phyloP scores from a whole-genome alignment of 2,329 filamentous ascomycete genomes.

The Mycosphaerella sp. region DNA sequence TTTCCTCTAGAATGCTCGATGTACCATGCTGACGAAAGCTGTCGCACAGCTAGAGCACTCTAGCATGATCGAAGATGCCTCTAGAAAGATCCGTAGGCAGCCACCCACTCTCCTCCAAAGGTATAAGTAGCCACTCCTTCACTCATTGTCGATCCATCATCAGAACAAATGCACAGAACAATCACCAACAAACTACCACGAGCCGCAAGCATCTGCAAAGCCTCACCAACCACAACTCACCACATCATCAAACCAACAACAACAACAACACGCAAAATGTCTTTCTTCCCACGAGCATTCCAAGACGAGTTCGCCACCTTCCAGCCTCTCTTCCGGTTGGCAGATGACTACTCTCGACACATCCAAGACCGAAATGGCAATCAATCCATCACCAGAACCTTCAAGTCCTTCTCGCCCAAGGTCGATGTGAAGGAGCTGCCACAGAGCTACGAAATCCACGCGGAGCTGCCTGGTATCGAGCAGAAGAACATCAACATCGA shows the following conservation, averaged over 20 bases:
- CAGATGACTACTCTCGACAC: slow-evolving; percentile 42
- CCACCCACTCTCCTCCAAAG: slow-evolving; percentile 2
- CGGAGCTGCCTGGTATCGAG: slow-evolving; percentile 69
- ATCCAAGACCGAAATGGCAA: slow-evolving; percentile 24
- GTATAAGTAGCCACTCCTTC: slow-evolving; percentile 17
- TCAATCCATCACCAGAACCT: slow-evolving; percentile 16
- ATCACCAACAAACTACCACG: slow-evolving; percentile 28
- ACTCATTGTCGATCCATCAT: slow-evolving; percentile 14
- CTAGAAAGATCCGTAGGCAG: slow-evolving; percentile 9
- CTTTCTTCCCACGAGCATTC: slow-evolving; percentile 35
- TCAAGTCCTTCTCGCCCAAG: slow-evolving; percentile 63
- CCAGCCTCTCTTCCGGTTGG: slow-evolving; percentile 42
- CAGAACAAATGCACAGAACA: slow-evolving; percentile 30
- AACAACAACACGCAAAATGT: slow-evolving; percentile 34
- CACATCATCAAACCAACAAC: slow-evolving; percentile 18
- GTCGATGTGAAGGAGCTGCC: slow-evolving; percentile 71
- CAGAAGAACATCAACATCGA: slow-evolving; percentile 71
- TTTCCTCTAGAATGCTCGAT: not conserved
- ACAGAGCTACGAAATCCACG: slow-evolving; percentile 66
- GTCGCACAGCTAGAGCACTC: slow-evolving; percentile 13
- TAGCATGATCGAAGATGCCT: slow-evolving; percentile 14
- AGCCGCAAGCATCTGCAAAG: slow-evolving; percentile 28
- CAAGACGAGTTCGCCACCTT: slow-evolving; percentile 31
- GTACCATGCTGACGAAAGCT: slow-evolving; percentile 10
- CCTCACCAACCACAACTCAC: slow-evolving; percentile 17